Evolutionary conservation across 805 yeast genomes (phyloP), one percentile per base, ranked within the genome.

Genomic region (Huiozyma naganishii): DNA sequence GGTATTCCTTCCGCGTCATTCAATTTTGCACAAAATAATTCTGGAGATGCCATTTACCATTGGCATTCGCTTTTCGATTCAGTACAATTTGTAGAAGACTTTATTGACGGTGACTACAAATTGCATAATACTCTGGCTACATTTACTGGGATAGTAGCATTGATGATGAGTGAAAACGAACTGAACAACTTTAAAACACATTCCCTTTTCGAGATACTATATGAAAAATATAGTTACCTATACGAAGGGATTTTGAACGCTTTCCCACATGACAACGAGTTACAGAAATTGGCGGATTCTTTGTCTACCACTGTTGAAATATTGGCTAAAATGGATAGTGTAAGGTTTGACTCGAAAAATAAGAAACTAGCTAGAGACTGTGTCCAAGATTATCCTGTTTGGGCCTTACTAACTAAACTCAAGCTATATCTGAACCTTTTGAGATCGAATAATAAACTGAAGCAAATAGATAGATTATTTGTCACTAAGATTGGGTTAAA

Each of bases 331-430:
- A 41, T 41, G 6, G 51, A 55, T 0, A 63, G 83, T 1, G 42
- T 45, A 0, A 45, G 50, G 1, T 80, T 74, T 51, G 89, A 83
- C 51, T 53, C 50, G 2, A 69, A 70, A 47, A 70, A 72, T 13
- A 53, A 54, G 4, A 57, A 67, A 1, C 66, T 85, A 28, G 78
- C 76, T 48, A 61, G 64, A 1, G 69, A 72, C 32, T 74, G 79
- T 43, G 61, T 70, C 1, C 65, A 71, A 37, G 97, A 86, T 52
- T 82, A 74, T 52, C 88, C 96, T 1, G 83, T 95, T 88, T 86
- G 80, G 66, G 68, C 72, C 48, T 64, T 72, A 42, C 72, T 69
- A 50, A 73, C 69, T 49, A 86, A 86, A 59, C 55, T 84, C 33
- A 70, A 66, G 41, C 67, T 79, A 5, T 80, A 78, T 41, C 72